phyloP scores from a whole-genome alignment of 257 asterid genomes.

The Solanum lycopersicoides region DNA sequence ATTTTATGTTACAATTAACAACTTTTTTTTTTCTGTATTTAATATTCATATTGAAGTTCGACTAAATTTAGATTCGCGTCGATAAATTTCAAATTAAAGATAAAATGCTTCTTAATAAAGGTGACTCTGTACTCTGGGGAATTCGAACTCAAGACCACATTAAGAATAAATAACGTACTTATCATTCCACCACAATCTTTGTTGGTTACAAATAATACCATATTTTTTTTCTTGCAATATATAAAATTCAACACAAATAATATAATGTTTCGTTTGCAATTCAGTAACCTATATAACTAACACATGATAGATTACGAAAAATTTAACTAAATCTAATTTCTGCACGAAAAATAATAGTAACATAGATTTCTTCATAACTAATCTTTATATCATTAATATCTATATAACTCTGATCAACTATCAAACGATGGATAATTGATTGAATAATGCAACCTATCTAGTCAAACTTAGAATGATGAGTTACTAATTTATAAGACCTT shows the following conservation, averaged over 20 bases:
- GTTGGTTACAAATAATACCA: neutral
- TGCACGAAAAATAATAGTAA: neutral
- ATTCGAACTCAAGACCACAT: neutral
- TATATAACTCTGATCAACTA: neutral
- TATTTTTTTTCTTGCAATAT: neutral
- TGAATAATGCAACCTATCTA: neutral
- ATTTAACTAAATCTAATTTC: neutral
- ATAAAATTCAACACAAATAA: neutral
- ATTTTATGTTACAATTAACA: neutral
- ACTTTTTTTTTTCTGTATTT: neutral
- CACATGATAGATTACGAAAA: neutral
- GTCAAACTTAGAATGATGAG: neutral
- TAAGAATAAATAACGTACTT: too few species aligned
- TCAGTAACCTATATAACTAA: neutral
- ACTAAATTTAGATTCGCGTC: too few species aligned
- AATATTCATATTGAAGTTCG: neutral
- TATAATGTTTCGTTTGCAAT: neutral
- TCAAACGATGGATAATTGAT: neutral
- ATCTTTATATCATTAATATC: neutral
- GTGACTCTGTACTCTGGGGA: rapidly evolving
- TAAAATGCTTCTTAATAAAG: too few species aligned
- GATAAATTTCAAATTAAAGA: too few species aligned
- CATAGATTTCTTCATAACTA: neutral
- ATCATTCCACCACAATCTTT: neutral
- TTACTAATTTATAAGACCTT: neutral